Evolutionary conservation across 2,329 filamentous ascomycete species (phyloP), one percentile per base, ranked within the genome.

Genomic region (Cercospora beticola): DNA sequence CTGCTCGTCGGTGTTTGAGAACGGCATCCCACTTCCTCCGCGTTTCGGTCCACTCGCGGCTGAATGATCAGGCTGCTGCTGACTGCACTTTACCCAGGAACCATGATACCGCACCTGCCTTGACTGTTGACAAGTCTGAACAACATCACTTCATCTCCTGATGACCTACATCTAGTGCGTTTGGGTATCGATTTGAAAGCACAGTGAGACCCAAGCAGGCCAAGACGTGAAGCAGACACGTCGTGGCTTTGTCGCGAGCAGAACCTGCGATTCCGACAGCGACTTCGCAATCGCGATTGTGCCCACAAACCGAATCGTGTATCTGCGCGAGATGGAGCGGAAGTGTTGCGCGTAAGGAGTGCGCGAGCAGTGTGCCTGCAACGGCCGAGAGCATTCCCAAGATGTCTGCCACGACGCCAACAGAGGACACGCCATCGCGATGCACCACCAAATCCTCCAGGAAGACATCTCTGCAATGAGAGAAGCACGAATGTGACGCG

Each of bases 11-110:
- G 62, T 64, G 23, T 64, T 64, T 64, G 56, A 59, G 6, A 5
- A n/a, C 56, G 56, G 62, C 23, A 21, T 63, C 40, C 60, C 40
- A 63, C 60, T 14, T 30, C 36, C 62, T 64, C 62, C 62, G 62
- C 62, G 23, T 16, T 49, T 64, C 62, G 62, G 62, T 26, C 49
- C 43, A 57, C 60, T 62, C 40, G 36, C 60, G 62, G 62, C 62
- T 64, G 31, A 64, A 54, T 56, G 43, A 64, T 64, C 62, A 64
- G 62, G 46, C 62, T 12, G 31, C 36, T 40, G 46, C 23, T 54
- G 18, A 28, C 40, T 36, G 9, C 26, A 21, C 40, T 62, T 31
- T 49, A 31, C 43, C 60, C 33, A 62, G n/a, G n/a, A n/a, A n/a
- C n/a, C n/a, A n/a, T n/a, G n/a, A n/a, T n/a, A n/a, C 52, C 7